A percentile compares a stretch with the other conserved stretches of the same genome.
Conservation (phyloP, 306 rosid species). For the Quercus berberidifolia region DNA sequence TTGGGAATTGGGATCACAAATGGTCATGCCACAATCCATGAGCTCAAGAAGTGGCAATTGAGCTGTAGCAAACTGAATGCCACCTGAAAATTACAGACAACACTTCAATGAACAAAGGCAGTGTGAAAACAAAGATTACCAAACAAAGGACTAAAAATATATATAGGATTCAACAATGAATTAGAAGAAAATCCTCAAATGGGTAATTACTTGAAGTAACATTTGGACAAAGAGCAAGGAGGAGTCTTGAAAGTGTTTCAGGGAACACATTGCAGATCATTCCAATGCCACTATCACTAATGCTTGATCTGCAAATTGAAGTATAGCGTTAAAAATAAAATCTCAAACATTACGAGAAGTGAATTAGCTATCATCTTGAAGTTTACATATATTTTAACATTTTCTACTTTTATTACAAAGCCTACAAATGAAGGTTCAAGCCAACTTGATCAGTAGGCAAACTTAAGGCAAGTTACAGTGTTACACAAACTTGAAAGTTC, state of each 20-base stretch:
- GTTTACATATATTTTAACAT: not conserved
- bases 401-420: not conserved
- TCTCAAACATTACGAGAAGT: not conserved
- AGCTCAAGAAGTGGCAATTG: slow-evolving; percentile 90
- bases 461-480: not conserved
- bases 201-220: slow-evolving; percentile 84
- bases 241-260: slow-evolving; percentile 74
- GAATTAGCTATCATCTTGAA: slow-evolving; percentile 6
- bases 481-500: not conserved
- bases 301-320: slow-evolving; percentile 68
- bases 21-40: slow-evolving; percentile 97
- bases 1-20: slow-evolving; percentile 62
- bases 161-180: not conserved
- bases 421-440: not conserved
- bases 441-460: not conserved
- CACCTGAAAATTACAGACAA: slow-evolving; percentile 52
- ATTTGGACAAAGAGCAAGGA: slow-evolving; percentile 93
- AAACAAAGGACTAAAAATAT: slow-evolving; percentile 1
- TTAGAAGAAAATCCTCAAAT: not conserved
- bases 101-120: slow-evolving; percentile 18
- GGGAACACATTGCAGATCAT: slow-evolving; percentile 91
- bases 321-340: slow-evolving; percentile 12
- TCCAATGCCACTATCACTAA: slow-evolving; percentile 92
- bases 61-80: slow-evolving; percentile 91
- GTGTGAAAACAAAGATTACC: slow-evolving; percentile 2